Base-by-base conservation (phyloP, 495 filamentous ascomycete genomes). In the Neurospora terricola region DNA sequence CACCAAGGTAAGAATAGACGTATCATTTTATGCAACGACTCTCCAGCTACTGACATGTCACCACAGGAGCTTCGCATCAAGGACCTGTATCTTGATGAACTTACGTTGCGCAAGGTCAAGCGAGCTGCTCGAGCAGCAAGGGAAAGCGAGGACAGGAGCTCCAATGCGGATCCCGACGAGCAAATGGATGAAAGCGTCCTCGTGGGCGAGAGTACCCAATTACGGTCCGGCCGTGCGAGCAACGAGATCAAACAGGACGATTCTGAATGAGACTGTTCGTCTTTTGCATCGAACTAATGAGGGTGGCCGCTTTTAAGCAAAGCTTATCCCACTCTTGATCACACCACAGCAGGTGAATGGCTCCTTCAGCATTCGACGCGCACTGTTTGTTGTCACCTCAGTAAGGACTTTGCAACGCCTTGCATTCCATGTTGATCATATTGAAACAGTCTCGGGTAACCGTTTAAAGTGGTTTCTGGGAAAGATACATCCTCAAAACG, bases 21-120 rank as follows among this genome's bases (percentile, higher is more conserved):
- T 10, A n/a, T 8, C 43, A 27, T 59, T 36, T 37, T 27, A 11
- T 30, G 14, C 38, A 16, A 40, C 12, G n/a, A 27, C 14, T 7
- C n/a, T 43, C 36, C 18, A 40, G 21, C 40, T 39, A 27, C 72
- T 74, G 45, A 75, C 72, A 66, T n/a, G 43, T 38, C 36, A 18
- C 11, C 70, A 59, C 30, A 85, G 84, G 76, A 81, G 45, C 72
- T 85, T 8, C 75, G 74, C 8, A 74, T 81, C 34, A 73, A 45
- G 0, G 83, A 86, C 73, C 78, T 86, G 59, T 84, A 79, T 38
- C 78, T 78, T 23, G 84, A 86, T 59, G 80, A 82, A 36, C 76
- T 84, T 45, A 77, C 81, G 69, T 77, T 83, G n/a, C 82, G 84
- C 21, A 81, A 76, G 70, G 78, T 85, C 54, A 80, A 84, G 71